These are phyloP conservation scores for Lantana camara DNA, from an alignment of 257 asterid species.

Conservation along the genomic window DNA sequence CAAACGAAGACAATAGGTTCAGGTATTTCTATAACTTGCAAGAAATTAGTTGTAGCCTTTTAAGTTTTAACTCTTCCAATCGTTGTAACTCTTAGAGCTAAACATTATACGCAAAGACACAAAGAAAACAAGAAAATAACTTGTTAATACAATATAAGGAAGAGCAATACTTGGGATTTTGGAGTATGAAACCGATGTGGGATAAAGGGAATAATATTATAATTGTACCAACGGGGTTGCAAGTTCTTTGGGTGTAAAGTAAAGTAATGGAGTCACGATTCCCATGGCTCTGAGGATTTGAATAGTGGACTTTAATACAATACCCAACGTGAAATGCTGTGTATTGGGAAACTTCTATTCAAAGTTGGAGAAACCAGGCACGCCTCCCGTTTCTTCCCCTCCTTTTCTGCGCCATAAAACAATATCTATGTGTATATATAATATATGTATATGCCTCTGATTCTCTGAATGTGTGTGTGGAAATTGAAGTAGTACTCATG, in stretches of 20 bases:
- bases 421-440: too few relatives aligned
- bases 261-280: conserved; percentile 29
- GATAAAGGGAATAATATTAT: neutral
- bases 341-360: neutral
- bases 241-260: conserved; percentile 11
- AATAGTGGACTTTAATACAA: conserved; percentile 12
- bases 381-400: conserved; percentile 15
- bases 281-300: conserved; percentile 19
- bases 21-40: neutral
- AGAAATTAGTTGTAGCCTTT: conserved; percentile 5
- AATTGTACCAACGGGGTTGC: neutral
- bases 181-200: too few relatives aligned
- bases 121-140: too few relatives aligned
- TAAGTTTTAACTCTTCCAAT: neutral
- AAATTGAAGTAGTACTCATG: too few relatives aligned
- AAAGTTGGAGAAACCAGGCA: conserved; percentile 11
- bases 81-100: conserved; percentile 8
- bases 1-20: too few relatives aligned
- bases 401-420: neutral
- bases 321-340: conserved; percentile 10
- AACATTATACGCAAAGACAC: too few relatives aligned
- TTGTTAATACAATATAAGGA: too few relatives aligned
- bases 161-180: too few relatives aligned
- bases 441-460: too few relatives aligned
- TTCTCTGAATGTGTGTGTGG: too few relatives aligned